Conservation (phyloP, 805 yeast genomes). For the Lipomyces sp. region DNA sequence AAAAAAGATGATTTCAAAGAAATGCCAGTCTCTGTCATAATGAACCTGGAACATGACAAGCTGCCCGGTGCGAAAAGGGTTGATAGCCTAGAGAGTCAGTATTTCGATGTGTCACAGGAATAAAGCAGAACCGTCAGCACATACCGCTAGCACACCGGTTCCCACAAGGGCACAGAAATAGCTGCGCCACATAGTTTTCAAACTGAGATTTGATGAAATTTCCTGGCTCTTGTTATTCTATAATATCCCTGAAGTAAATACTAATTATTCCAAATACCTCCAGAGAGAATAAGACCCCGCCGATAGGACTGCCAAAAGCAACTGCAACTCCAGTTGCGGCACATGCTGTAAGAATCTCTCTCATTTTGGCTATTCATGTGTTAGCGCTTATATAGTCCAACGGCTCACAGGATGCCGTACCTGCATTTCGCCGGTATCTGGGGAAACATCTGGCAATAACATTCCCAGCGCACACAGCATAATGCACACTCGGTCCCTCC, state of each 20-base stretch:
- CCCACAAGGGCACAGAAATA: conserved; percentile 91
- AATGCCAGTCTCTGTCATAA: conserved; percentile 85
- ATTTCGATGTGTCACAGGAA: not conserved
- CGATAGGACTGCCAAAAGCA: conserved; percentile 96
- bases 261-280: conserved; percentile 50
- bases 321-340: conserved; percentile 99
- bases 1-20: conserved; percentile 81
- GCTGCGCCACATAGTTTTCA: conserved; percentile 85
- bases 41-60: conserved; percentile 90
- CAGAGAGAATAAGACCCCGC: conserved; percentile 90
- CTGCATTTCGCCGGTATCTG: conserved; percentile 46
- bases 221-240: conserved; percentile 51
- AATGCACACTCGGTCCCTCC: conserved; percentile 98
- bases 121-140: not conserved
- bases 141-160: conserved; percentile 68
- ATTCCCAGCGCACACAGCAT: conserved; percentile 95
- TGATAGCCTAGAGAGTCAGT: conserved; percentile 52
- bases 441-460: conserved; percentile 63
- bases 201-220: conserved; percentile 72
- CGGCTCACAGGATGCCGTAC: not conserved
- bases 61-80: conserved; percentile 95
- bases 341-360: conserved; percentile 80
- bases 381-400: not conserved
- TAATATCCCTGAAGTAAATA: not conserved
- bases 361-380: conserved; percentile 40